A percentile compares a stretch with the other conserved stretches of the same genome.
These are phyloP conservation scores for Erythrophleum fordii DNA, from an alignment of 306 rosid species.

Conservation along the genomic window DNA sequence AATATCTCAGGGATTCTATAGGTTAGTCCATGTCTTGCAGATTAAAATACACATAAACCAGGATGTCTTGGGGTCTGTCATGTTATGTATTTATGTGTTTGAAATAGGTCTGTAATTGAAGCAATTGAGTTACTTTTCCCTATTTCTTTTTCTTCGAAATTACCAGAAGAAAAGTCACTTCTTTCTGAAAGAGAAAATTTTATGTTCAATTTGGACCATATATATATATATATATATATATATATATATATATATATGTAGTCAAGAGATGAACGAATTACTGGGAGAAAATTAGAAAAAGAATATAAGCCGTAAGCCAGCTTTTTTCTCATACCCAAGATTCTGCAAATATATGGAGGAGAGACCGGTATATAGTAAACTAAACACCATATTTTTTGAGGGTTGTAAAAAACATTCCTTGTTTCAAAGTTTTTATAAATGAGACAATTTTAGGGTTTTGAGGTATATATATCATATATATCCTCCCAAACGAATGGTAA, in stretches of 20 bases:
- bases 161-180: neutral
- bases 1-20: neutral
- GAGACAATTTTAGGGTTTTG: conserved; percentile 33
- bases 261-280: neutral
- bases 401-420: neutral
- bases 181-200: neutral
- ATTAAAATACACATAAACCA: conserved; percentile 15
- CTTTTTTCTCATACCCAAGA: neutral
- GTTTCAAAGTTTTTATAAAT: neutral
- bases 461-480: neutral
- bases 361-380: neutral
- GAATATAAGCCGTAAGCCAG: neutral
- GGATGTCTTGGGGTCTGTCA: conserved; percentile 20
- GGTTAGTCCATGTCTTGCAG: neutral
- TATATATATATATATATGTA: no score
- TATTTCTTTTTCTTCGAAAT: neutral
- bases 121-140: neutral
- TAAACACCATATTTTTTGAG: no score
- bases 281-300: neutral
- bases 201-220: neutral
- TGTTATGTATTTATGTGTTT: neutral
- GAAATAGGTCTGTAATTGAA: conserved; percentile 14
- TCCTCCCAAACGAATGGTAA: neutral
- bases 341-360: neutral
- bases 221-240: no score